Conservation (phyloP, 306 rosid species). For the Dryas alaskensis region DNA sequence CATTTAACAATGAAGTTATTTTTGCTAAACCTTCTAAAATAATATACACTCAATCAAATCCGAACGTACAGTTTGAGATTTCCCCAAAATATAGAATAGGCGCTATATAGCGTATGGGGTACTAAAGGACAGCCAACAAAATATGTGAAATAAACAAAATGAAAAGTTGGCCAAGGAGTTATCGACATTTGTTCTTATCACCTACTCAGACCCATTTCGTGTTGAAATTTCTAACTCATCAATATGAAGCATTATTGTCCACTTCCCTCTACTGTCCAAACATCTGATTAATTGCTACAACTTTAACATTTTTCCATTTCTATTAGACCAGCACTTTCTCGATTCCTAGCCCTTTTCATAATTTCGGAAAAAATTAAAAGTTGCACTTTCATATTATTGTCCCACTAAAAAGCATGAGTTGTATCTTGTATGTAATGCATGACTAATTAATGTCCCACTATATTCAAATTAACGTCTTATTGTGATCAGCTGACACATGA, state of each 20-base stretch:
- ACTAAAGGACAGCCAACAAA: not conserved
- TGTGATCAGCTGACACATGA: not conserved
- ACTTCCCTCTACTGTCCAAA: not conserved
- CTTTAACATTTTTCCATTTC: too few species aligned
- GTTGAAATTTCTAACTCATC: not conserved
- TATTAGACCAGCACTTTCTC: too few species aligned
- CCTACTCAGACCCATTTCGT: not conserved
- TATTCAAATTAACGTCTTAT: not conserved
- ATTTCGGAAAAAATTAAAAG: too few species aligned
- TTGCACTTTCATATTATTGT: too few species aligned
- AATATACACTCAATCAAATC: not conserved
- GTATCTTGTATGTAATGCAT: too few species aligned
- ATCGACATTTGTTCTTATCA: slow-evolving; percentile 15
- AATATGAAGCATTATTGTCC: not conserved
- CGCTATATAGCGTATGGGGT: not conserved
- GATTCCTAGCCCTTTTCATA: too few species aligned
- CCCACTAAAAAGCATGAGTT: not conserved
- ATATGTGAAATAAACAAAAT: not conserved
- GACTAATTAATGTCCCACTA: not conserved
- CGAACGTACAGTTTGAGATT: not conserved
- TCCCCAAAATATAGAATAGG: not conserved
- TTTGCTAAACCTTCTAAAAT: not conserved
- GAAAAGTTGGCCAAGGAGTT: not conserved
- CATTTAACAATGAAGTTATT: not conserved
- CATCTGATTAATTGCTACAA: not conserved